These are phyloP conservation scores for Favolaschia claudopus DNA, from an alignment of 768 basidiomycete genomes.

Conservation along the genomic window DNA sequence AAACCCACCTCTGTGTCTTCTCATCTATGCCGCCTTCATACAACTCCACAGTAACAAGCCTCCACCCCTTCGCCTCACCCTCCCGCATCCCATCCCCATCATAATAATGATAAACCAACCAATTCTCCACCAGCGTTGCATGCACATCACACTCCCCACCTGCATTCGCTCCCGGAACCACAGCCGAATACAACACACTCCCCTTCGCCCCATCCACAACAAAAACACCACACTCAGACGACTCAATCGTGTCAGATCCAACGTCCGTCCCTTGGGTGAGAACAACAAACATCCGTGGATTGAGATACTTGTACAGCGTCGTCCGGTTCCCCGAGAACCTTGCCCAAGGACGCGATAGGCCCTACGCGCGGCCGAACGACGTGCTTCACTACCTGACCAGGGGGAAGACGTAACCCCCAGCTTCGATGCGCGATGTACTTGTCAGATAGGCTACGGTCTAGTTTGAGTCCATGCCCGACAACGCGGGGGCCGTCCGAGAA, in stretches of 20 bases:
- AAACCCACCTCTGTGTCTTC: slow-evolving; percentile 72
- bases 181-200: slow-evolving; percentile 70
- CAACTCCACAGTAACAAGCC: slow-evolving; percentile 84
- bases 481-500: slow-evolving; percentile 52
- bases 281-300: slow-evolving; percentile 77
- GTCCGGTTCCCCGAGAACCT: slow-evolving; percentile 87
- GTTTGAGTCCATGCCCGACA: slow-evolving; percentile 62
- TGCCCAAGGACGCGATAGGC: slow-evolving; percentile 80
- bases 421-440: slow-evolving; percentile 62
- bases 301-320: slow-evolving; percentile 94
- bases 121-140: slow-evolving; percentile 83
- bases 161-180: slow-evolving; percentile 51
- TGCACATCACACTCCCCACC: slow-evolving; percentile 67
- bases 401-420: slow-evolving; percentile 69
- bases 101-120: slow-evolving; percentile 91
- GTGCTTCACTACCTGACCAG: slow-evolving; percentile 63
- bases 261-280: slow-evolving; percentile 55
- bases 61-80: slow-evolving; percentile 68
- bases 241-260: slow-evolving; percentile 17
- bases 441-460: slow-evolving; percentile 50
- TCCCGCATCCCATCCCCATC: slow-evolving; percentile 58
- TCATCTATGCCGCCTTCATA: slow-evolving; percentile 84
- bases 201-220: slow-evolving; percentile 86
- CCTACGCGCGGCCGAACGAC: slow-evolving; percentile 57
- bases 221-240: slow-evolving; percentile 71